These are phyloP conservation scores for Trichoderma hamatum DNA, from an alignment of 2,329 filamentous ascomycete genomes.

Conservation along the genomic window DNA sequence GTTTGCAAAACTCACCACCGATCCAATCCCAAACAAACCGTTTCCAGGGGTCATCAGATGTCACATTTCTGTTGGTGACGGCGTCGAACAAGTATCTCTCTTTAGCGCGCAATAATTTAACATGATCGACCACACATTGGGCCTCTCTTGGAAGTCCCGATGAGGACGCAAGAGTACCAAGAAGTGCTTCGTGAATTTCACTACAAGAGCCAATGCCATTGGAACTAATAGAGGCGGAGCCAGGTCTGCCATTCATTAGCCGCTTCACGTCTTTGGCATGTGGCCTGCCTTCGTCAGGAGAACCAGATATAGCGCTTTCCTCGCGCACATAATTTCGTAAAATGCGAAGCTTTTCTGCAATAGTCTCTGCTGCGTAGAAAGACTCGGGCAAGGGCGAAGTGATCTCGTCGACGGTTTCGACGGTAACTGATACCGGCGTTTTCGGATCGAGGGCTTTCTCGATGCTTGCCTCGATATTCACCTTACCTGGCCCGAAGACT, in stretches of 20 bases:
- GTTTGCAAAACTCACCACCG: constrained; percentile 52
- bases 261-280: constrained; percentile 34
- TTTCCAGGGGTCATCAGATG: constrained; percentile 73
- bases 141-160: constrained; percentile 54
- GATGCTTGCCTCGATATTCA: constrained; percentile 47
- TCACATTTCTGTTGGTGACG: constrained; percentile 65
- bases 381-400: constrained; percentile 44
- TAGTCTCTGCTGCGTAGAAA: constrained; percentile 47
- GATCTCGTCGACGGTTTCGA: constrained; percentile 45
- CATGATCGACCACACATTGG: constrained; percentile 57
- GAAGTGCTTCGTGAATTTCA: constrained; percentile 60
- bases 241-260: constrained; percentile 37
- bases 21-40: constrained; percentile 79
- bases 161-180: constrained; percentile 49
- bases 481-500: constrained; percentile 59
- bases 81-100: constrained; percentile 68
- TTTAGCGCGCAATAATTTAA: constrained; percentile 62
- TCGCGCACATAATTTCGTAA: constrained; percentile 47
- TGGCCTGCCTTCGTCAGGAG: constrained; percentile 34
- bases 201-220: constrained; percentile 52
- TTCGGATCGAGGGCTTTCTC: constrained; percentile 45
- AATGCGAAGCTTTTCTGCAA: constrained; percentile 54
- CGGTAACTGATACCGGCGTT: constrained; percentile 38
- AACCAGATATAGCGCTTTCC: constrained; percentile 33
- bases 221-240: constrained; percentile 44